Evolutionary conservation across 2,329 filamentous ascomycete genomes (phyloP).

Genomic region (Laburnicola sp.): DNA sequence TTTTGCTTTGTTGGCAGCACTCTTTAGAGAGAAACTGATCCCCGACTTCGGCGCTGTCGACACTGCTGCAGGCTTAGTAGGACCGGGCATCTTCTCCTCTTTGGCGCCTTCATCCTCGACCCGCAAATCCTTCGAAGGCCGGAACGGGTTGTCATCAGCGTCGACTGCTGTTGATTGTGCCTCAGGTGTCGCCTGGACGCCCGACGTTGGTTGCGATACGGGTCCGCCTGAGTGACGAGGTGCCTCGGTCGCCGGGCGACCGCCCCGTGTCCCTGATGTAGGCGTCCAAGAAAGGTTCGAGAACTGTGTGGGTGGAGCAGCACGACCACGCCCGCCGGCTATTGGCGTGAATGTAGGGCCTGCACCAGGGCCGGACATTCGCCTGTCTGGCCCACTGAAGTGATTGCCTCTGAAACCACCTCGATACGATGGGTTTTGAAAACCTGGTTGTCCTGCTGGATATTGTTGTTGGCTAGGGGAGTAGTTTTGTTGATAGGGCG

Average conservation of each 20-base stretch:
- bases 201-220: slow-evolving; percentile 20
- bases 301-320: slow-evolving; percentile 56
- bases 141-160: slow-evolving; percentile 64
- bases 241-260: slow-evolving; percentile 49
- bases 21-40: slow-evolving; percentile 93
- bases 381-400: slow-evolving; percentile 53
- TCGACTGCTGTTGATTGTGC: slow-evolving; percentile 45
- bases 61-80: slow-evolving; percentile 52
- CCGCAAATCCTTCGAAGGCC: slow-evolving; percentile 66
- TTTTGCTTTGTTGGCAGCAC: slow-evolving; percentile 58
- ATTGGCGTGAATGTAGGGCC: slow-evolving; percentile 45
- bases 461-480: slow-evolving; percentile 50
- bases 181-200: slow-evolving; percentile 18
- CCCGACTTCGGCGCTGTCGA: slow-evolving; percentile 56
- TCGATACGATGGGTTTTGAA: slow-evolving; percentile 53
- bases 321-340: slow-evolving; percentile 56
- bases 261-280: slow-evolving; percentile 57
- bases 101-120: slow-evolving; percentile 64
- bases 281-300: slow-evolving; percentile 74
- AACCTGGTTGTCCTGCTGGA: slow-evolving; percentile 60
- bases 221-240: slow-evolving; percentile 27
- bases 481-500: slow-evolving; percentile 55
- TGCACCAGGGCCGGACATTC: slow-evolving; percentile 39
- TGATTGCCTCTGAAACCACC: slow-evolving; percentile 62
- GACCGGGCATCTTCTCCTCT: slow-evolving; percentile 57